Conservation (phyloP, 1,284 basidiomycete genomes). For the Agroathelia rolfsii region DNA sequence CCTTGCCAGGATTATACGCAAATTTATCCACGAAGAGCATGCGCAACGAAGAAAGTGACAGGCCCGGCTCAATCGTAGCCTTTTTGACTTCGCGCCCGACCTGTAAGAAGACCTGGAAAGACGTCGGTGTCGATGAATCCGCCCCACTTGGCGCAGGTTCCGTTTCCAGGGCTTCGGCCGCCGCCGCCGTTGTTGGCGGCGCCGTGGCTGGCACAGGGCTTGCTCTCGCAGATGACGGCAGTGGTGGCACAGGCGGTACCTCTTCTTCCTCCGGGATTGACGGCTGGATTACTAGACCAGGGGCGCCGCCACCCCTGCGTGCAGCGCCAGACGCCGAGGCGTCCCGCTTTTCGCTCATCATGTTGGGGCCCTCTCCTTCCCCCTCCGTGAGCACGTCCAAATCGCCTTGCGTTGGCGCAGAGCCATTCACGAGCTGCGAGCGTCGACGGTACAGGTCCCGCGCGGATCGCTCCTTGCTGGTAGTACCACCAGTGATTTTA, state of each 20-base stretch:
- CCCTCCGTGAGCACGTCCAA: slow-evolving; percentile 61
- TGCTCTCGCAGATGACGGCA: slow-evolving; percentile 26
- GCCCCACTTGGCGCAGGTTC: slow-evolving; percentile 11
- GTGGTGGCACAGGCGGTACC: slow-evolving; percentile 39
- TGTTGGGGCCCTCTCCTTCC: slow-evolving; percentile 36
- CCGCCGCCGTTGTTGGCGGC: slow-evolving; percentile 18
- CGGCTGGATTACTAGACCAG: slow-evolving; percentile 16
- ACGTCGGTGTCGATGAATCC: slow-evolving; percentile 21
- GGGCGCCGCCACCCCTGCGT: slow-evolving; percentile 1
- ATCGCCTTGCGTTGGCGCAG: slow-evolving; percentile 54
- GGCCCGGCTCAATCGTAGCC: slow-evolving; percentile 57
- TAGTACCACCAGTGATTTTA: slow-evolving; percentile 72
- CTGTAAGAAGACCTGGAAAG: slow-evolving; percentile 78
- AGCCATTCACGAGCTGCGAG: too few species aligned
- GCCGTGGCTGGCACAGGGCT: slow-evolving; percentile 26
- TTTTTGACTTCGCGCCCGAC: slow-evolving; percentile 91
- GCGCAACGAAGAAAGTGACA: slow-evolving; percentile 66
- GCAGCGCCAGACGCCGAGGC: slow-evolving; percentile 7
- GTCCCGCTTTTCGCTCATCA: slow-evolving; percentile 29
- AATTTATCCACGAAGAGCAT: slow-evolving; percentile 94
- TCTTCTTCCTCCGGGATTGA: slow-evolving; percentile 25
- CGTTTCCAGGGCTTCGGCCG: slow-evolving; percentile 14
- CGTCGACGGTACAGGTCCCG: slow-evolving; percentile 20
- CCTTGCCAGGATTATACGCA: slow-evolving; percentile 85
- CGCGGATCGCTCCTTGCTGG: slow-evolving; percentile 34